Percentiles rank a stretch among this genome's conserved stretches.
Evolutionary conservation across 73 alveolate genomes (phyloP).

Genomic region (Paramecium pentaurelia): DNA sequence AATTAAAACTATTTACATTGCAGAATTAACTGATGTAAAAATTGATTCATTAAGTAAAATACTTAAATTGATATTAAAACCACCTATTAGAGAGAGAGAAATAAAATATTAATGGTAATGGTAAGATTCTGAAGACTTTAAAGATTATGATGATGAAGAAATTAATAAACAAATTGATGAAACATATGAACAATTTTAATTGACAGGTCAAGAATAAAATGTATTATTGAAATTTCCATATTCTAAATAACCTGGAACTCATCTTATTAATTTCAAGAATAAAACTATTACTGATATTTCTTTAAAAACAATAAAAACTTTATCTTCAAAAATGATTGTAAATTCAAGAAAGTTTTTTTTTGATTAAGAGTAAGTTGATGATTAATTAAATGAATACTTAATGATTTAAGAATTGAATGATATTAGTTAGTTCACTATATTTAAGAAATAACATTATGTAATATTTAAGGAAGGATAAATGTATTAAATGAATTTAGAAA

Average conservation of each 20-base stretch:
- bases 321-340: background rate
- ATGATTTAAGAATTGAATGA: background rate
- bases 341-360: background rate
- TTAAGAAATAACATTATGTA: background rate
- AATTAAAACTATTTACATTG: background rate
- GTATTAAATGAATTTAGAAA: conserved; percentile 1
- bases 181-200: background rate
- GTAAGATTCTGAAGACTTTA: background rate
- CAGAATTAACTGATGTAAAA: background rate
- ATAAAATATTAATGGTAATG: conserved; percentile 32
- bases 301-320: background rate
- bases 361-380: background rate
- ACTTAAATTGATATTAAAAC: background rate
- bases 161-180: conserved; percentile 21
- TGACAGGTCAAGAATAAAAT: background rate
- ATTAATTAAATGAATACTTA: background rate
- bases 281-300: background rate
- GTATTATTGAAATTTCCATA: background rate
- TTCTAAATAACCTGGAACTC: conserved; percentile 27
- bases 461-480: background rate
- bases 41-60: background rate
- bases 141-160: conserved; percentile 30
- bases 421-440: background rate
- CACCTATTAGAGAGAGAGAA: background rate
- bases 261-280: background rate